A percentile compares a stretch with the other conserved stretches of the same genome.
Evolutionary conservation across 306 rosid species (phyloP).

Genomic region (Casuarina equisetifolia): DNA sequence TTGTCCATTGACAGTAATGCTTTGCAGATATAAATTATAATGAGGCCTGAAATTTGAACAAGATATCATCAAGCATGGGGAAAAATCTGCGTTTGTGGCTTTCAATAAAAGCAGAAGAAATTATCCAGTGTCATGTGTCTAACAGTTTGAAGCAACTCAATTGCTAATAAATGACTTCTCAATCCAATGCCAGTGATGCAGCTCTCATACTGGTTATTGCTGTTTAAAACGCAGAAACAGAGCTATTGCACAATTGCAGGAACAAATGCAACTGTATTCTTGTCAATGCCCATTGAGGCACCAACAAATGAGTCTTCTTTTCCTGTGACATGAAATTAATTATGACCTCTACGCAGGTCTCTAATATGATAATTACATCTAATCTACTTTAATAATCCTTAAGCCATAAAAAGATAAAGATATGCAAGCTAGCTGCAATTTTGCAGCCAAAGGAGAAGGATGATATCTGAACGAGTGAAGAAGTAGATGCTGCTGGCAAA

Average conservation of each 20-base stretch:
- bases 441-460: background rate
- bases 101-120: conserved; percentile 18
- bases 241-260: background rate
- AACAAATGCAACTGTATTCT: background rate
- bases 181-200: background rate
- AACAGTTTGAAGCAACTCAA: background rate
- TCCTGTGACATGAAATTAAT: background rate
- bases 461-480: background rate
- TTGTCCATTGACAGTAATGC: conserved; percentile 82
- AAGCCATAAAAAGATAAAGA: background rate
- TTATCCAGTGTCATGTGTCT: conserved; percentile 1
- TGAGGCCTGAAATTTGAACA: conserved; percentile 71
- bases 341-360: background rate
- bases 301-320: background rate
- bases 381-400: background rate
- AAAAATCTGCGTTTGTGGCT: conserved; percentile 4
- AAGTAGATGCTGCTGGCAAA: background rate
- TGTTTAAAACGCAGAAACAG: background rate
- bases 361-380: background rate
- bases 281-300: background rate
- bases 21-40: conserved; percentile 82
- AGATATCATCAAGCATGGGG: conserved; percentile 27
- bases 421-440: background rate
- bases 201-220: background rate
- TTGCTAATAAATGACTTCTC: background rate